phyloP scores from a whole-genome alignment of 495 filamentous ascomycete genomes.

The Neurospora sp. region DNA sequence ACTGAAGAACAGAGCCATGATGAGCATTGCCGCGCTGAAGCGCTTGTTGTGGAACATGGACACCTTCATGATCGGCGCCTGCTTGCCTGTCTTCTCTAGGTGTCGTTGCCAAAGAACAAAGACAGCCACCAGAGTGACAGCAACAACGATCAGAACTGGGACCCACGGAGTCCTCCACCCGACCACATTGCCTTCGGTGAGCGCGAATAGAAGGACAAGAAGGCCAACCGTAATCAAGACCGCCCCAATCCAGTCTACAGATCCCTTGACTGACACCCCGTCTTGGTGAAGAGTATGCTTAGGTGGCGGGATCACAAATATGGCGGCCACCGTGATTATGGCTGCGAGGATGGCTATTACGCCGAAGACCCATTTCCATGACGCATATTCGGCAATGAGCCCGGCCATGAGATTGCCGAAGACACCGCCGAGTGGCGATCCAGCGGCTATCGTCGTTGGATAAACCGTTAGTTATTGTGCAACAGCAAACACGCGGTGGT shows the following conservation, averaged over 20 bases:
- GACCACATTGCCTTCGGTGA: slow-evolving; percentile 53
- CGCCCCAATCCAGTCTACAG: slow-evolving; percentile 58
- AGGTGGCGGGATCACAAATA: slow-evolving; percentile 57
- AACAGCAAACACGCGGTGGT: neutral
- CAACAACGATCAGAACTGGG: slow-evolving; percentile 51
- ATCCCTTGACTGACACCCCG: slow-evolving; percentile 15
- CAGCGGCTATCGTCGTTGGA: slow-evolving; percentile 29
- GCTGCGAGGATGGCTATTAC: slow-evolving; percentile 53
- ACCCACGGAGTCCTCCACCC: slow-evolving; percentile 63
- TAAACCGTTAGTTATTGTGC: neutral
- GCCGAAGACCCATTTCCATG: slow-evolving; percentile 59
- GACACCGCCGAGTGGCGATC: slow-evolving; percentile 47
- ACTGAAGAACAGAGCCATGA: slow-evolving; percentile 50
- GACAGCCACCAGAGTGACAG: slow-evolving; percentile 43
- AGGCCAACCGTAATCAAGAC: slow-evolving; percentile 53
- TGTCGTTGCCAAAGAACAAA: slow-evolving; percentile 59
- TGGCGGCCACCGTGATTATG: slow-evolving; percentile 45
- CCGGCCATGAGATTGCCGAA: slow-evolving; percentile 47
- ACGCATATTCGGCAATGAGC: slow-evolving; percentile 42
- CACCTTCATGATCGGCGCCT: slow-evolving; percentile 49
- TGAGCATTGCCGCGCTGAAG: slow-evolving; percentile 50
- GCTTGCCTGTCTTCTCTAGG: slow-evolving; percentile 33
- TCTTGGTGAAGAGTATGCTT: slow-evolving; percentile 20
- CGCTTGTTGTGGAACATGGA: slow-evolving; percentile 41
- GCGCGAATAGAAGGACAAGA: slow-evolving; percentile 49